Evolutionary conservation across 2,329 filamentous ascomycete genomes (phyloP).

Genomic region (Cadophora gregata): DNA sequence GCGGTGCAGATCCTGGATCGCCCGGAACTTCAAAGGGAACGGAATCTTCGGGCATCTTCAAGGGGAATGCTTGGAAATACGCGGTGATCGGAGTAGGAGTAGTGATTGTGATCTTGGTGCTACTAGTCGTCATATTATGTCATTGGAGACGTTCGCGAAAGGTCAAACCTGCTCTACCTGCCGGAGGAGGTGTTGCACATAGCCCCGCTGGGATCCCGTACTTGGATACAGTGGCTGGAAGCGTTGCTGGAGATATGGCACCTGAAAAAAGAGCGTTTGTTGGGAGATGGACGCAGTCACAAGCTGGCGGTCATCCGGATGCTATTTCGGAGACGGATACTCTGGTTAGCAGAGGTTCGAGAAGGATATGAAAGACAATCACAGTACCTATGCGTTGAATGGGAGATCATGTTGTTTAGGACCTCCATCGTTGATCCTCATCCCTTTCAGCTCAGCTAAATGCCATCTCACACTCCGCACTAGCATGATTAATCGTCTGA

Average conservation of each 20-base stretch:
- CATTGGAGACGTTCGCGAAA: background rate
- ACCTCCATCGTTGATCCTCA: background rate
- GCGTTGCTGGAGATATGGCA: background rate
- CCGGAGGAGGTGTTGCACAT: background rate
- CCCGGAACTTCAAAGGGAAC: background rate
- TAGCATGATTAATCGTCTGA: background rate
- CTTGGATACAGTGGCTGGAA: background rate
- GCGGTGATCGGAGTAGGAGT: background rate
- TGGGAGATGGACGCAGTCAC: background rate
- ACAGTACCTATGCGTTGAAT: too few species aligned
- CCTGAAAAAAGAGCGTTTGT: background rate
- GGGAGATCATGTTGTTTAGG: too few species aligned
- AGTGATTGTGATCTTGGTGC: background rate
- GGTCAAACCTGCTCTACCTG: background rate
- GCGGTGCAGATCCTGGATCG: background rate
- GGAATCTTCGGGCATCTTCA: background rate
- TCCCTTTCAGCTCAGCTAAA: background rate
- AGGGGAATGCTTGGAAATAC: background rate
- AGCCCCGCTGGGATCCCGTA: background rate
- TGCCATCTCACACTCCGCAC: background rate
- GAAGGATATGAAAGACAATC: background rate
- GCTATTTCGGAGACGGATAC: background rate
- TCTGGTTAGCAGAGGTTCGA: background rate
- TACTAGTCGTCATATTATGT: background rate
- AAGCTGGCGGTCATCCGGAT: background rate